Evolutionary conservation across 768 basidiomycete species (phyloP).

Genomic region (Mycena pura): DNA sequence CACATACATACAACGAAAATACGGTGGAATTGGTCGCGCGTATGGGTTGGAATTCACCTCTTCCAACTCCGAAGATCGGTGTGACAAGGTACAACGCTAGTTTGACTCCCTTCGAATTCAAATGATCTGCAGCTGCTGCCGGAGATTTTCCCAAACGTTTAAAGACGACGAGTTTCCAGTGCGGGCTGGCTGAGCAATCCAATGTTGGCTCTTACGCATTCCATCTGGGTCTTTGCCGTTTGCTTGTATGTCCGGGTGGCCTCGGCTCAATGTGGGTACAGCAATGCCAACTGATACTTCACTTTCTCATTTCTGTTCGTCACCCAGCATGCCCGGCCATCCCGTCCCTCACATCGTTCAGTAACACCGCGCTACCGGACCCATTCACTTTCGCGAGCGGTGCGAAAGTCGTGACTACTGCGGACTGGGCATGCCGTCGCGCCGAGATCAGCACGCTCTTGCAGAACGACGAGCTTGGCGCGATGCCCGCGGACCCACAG

Average conservation of each 20-base stretch:
- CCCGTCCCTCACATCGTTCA: constrained; percentile 39
- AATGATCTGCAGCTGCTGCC: too few species aligned
- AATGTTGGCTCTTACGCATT: too few species aligned
- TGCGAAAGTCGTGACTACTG: constrained; percentile 46
- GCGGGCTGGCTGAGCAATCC: too few species aligned
- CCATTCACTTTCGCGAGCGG: constrained; percentile 62
- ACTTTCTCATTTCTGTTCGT: background rate
- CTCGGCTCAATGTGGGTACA: constrained; percentile 2
- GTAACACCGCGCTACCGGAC: constrained; percentile 52
- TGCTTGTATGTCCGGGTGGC: background rate
- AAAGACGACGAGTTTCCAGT: too few species aligned
- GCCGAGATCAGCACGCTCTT: constrained; percentile 56
- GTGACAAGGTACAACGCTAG: too few species aligned
- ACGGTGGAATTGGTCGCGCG: too few species aligned
- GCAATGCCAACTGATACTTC: background rate
- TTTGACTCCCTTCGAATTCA: too few species aligned
- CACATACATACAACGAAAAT: too few species aligned
- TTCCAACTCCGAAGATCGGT: too few species aligned
- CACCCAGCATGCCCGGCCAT: constrained; percentile 20
- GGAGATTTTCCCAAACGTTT: too few species aligned
- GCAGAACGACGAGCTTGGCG: constrained; percentile 60
- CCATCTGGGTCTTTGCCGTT: background rate
- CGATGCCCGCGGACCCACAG: constrained; percentile 54
- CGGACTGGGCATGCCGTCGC: constrained; percentile 59
- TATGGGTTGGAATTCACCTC: too few species aligned